Evolutionary conservation across 2,329 filamentous ascomycete species (phyloP).

Genomic region (Blastomyces percursus): DNA sequence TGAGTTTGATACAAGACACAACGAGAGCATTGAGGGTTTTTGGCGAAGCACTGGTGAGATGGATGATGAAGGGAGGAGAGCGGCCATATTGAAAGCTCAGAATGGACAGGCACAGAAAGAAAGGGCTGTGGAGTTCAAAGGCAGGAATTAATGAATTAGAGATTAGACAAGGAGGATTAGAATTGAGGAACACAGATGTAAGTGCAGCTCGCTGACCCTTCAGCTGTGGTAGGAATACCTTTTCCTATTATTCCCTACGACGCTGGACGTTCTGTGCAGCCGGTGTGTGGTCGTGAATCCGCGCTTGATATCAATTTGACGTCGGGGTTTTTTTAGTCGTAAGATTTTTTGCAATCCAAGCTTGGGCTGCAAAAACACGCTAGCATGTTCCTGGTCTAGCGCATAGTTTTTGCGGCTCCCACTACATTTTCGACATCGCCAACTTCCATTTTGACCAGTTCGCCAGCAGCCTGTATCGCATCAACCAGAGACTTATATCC

Average conservation of each 20-base stretch:
- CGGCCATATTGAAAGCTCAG: constrained; percentile 7
- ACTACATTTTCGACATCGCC: constrained; percentile 7
- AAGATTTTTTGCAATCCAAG: constrained; percentile 6
- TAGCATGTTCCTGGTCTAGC: constrained; percentile 8
- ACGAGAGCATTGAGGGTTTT: constrained; percentile 19
- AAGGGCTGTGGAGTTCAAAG: background rate
- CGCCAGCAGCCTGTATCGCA: background rate
- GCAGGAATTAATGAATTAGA: background rate
- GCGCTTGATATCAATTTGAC: background rate
- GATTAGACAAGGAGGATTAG: background rate
- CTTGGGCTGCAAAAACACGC: background rate
- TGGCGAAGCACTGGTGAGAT: constrained; percentile 26
- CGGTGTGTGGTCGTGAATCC: background rate
- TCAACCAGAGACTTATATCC: constrained; percentile 10
- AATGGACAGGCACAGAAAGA: background rate
- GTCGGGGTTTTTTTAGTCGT: background rate
- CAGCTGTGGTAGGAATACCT: background rate
- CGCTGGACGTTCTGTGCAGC: background rate
- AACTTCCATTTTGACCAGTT: constrained; percentile 5
- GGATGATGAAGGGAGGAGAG: constrained; percentile 14
- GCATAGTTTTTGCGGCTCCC: constrained; percentile 1
- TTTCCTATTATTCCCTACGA: background rate
- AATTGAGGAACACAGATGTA: background rate
- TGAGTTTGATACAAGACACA: constrained; percentile 9
- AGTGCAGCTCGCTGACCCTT: background rate